phyloP scores from a whole-genome alignment of 257 asterid species.

The Lavandula angustifolia region DNA sequence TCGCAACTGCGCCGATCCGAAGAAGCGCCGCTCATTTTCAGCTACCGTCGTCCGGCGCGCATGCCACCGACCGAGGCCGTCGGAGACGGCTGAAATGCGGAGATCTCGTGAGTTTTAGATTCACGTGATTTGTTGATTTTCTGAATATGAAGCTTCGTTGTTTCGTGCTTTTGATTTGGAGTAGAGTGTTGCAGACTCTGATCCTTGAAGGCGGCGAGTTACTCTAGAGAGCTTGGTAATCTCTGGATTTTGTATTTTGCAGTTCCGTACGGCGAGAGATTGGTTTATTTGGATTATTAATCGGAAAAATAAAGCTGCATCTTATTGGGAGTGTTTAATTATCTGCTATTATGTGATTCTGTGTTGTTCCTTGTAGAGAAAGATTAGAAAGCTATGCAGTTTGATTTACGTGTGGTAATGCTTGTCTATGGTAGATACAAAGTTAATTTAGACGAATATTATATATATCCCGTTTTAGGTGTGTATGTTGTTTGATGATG shows the following conservation, averaged over 20 bases:
- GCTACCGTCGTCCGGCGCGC: conserved; percentile 31
- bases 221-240: conserved; percentile 55
- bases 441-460: background rate
- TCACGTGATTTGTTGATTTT: conserved; percentile 4
- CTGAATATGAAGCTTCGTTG: conserved; percentile 7
- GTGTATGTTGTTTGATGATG: conserved; percentile 14
- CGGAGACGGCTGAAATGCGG: conserved; percentile 13
- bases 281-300: conserved; percentile 12
- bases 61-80: conserved; percentile 30
- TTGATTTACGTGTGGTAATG: conserved; percentile 10
- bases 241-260: conserved; percentile 13
- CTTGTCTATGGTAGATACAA: conserved; percentile 18
- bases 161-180: conserved; percentile 17
- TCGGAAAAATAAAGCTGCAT: conserved; percentile 12
- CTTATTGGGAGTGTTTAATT: background rate
- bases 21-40: conserved; percentile 14
- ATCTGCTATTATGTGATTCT: conserved; percentile 7
- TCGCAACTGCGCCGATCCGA: conserved; percentile 17
- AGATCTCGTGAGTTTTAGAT: conserved; percentile 36
- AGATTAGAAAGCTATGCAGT: conserved; percentile 1
- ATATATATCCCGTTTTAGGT: too few relatives aligned
- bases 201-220: conserved; percentile 52
- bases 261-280: background rate
- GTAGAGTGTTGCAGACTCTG: conserved; percentile 56
- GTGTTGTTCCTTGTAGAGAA: background rate